phyloP scores from a whole-genome alignment of 495 filamentous ascomycete species.

The Recurvomyces mirabilis region DNA sequence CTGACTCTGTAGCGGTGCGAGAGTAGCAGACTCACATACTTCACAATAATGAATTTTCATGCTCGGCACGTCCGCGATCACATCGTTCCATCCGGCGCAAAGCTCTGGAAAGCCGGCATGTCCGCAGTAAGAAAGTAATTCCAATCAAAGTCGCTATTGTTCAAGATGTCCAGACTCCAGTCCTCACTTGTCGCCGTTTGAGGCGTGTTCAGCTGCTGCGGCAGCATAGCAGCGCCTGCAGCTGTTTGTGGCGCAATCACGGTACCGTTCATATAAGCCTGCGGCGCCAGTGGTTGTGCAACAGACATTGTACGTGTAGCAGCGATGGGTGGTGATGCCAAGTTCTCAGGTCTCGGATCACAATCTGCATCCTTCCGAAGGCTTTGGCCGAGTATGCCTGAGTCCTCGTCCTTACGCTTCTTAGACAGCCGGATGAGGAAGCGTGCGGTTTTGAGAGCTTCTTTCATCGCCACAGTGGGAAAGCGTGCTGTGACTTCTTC shows the following conservation, averaged over 20 bases:
- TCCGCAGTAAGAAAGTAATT: constrained; percentile 20
- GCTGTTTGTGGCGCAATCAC: not conserved
- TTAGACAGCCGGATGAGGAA: constrained; percentile 15
- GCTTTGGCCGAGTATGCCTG: constrained; percentile 9
- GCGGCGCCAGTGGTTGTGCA: not conserved
- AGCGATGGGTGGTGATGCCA: too few species aligned
- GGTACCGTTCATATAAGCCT: not conserved
- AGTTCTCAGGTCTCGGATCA: constrained; percentile 12
- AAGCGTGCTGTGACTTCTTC: constrained; percentile 33
- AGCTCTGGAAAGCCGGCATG: constrained; percentile 14
- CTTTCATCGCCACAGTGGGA: constrained; percentile 35
- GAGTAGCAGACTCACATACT: too few species aligned
- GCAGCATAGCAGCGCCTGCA: not conserved
- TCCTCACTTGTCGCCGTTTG: constrained; percentile 11
- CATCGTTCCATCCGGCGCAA: constrained; percentile 18
- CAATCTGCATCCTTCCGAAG: constrained; percentile 8
- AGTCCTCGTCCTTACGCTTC: constrained; percentile 19
- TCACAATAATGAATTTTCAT: too few species aligned
- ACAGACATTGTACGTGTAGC: too few species aligned
- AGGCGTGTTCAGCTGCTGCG: not conserved
- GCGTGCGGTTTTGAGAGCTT: constrained; percentile 38
- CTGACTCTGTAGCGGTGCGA: too few species aligned
- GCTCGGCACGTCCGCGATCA: too few species aligned
- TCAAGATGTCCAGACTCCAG: constrained; percentile 17
- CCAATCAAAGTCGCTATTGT: constrained; percentile 19